phyloP scores from a whole-genome alignment of 129 eudicot species.

The Solidago caesia region DNA sequence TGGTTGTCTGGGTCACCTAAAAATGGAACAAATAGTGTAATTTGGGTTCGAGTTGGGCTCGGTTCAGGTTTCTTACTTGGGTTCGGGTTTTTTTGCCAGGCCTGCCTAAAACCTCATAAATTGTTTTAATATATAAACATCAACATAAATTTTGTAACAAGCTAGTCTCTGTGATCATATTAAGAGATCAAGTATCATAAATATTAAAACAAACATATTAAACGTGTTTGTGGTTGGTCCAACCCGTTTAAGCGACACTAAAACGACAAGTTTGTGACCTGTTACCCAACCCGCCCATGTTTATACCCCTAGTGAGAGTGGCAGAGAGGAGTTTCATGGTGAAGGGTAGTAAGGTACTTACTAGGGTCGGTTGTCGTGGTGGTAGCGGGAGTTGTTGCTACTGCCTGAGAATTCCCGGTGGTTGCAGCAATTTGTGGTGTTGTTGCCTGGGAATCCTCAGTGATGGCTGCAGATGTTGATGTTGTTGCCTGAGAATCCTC shows the following conservation, averaged over 20 bases:
- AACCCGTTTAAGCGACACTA: not conserved
- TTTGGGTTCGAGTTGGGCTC: too few relatives aligned
- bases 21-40: too few relatives aligned
- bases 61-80: too few relatives aligned
- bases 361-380: constrained; percentile 12
- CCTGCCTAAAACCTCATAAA: not conserved
- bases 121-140: not conserved
- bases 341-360: constrained; percentile 8
- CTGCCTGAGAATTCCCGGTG: not conserved
- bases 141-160: not conserved
- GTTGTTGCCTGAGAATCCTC: constrained; percentile 2
- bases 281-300: not conserved
- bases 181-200: not conserved
- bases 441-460: too few relatives aligned
- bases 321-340: constrained; percentile 3
- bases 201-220: not conserved
- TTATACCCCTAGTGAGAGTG: not conserved
- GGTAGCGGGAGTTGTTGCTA: constrained; percentile 7
- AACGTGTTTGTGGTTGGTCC: not conserved
- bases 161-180: not conserved
- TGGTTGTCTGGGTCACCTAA: too few relatives aligned
- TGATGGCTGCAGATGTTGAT: not conserved
- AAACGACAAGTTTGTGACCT: not conserved
- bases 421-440: not conserved
- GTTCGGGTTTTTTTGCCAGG: too few relatives aligned